A percentile compares a stretch with the other conserved stretches of the same genome.
Conservation (phyloP, 2,329 filamentous ascomycete genomes). For the Alternaria tenuissima region DNA sequence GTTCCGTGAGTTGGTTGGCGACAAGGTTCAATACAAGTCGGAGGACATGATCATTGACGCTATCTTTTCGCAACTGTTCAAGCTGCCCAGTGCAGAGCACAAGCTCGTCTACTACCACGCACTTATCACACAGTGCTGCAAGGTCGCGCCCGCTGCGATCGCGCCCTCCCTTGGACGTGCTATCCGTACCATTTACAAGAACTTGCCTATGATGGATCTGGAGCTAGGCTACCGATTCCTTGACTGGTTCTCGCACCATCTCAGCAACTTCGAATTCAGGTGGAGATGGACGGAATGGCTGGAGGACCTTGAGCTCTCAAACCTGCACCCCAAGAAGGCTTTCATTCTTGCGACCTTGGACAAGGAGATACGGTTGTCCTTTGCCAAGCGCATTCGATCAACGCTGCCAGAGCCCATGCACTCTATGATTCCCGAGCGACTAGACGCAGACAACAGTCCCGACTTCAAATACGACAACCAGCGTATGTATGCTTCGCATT, state of each 20-base stretch:
- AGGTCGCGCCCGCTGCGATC: slow-evolving; percentile 94
- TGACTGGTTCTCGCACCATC: slow-evolving; percentile 97
- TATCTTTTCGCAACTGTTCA: slow-evolving; percentile 93
- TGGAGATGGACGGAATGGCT: slow-evolving; percentile 99
- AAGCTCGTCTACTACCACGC: slow-evolving; percentile 98
- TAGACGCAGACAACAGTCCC: slow-evolving; percentile 93
- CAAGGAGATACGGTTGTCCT: slow-evolving; percentile 96
- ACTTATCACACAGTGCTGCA: slow-evolving; percentile 92
- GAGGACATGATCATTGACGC: slow-evolving; percentile 98
- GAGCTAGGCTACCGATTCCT: slow-evolving; percentile 88
- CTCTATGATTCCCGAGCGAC: slow-evolving; percentile 79
- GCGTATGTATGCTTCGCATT: slow-evolving; percentile 59
- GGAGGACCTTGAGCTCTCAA: slow-evolving; percentile 79
- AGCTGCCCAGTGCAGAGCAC: slow-evolving; percentile 85
- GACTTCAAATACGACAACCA: slow-evolving; percentile 89
- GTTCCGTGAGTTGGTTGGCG: slow-evolving; percentile 70
- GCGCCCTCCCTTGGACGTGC: slow-evolving; percentile 92
- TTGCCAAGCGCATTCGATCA: slow-evolving; percentile 93
- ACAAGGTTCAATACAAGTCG: slow-evolving; percentile 89
- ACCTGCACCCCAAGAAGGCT: slow-evolving; percentile 86
- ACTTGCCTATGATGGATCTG: slow-evolving; percentile 81
- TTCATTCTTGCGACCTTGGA: slow-evolving; percentile 92
- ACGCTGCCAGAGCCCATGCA: slow-evolving; percentile 88
- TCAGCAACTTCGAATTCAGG: slow-evolving; percentile 98
- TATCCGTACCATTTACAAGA: slow-evolving; percentile 89